Percentiles rank a stretch among this genome's conserved stretches.
Evolutionary conservation across 345 rosid genomes (phyloP).

Genomic region (Syzygium jambos): DNA sequence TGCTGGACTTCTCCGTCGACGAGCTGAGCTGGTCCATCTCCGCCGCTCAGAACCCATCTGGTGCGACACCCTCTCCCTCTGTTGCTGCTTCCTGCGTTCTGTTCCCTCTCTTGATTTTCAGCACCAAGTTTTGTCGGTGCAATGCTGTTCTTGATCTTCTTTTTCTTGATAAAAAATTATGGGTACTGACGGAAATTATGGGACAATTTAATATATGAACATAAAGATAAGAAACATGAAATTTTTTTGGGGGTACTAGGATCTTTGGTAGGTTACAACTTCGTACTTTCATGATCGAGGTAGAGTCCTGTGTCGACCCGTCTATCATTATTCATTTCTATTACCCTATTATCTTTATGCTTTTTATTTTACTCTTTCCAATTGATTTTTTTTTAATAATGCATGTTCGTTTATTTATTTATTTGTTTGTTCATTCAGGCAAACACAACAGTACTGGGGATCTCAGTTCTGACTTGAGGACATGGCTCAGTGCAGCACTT

Average conservation of each 20-base stretch:
- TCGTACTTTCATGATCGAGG: neutral
- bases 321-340: neutral
- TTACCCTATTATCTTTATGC: neutral
- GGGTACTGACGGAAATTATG: neutral
- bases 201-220: neutral
- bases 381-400: neutral
- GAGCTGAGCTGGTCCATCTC: slow-evolving; percentile 15
- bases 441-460: slow-evolving; percentile 61
- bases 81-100: neutral
- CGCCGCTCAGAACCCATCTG: slow-evolving; percentile 8
- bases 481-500: slow-evolving; percentile 82
- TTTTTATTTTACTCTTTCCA: neutral
- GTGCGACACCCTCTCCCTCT: neutral
- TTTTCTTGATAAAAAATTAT: neutral
- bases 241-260: neutral
- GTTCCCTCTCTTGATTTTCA: neutral
- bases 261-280: neutral
- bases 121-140: neutral
- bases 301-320: neutral
- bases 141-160: neutral
- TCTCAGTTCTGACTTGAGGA: slow-evolving; percentile 52
- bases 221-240: neutral
- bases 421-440: slow-evolving; percentile 20
- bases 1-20: slow-evolving; percentile 13
- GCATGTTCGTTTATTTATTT: neutral